Evolutionary conservation across 129 eudicot genomes (phyloP).

Genomic region (Silybum marianum): DNA sequence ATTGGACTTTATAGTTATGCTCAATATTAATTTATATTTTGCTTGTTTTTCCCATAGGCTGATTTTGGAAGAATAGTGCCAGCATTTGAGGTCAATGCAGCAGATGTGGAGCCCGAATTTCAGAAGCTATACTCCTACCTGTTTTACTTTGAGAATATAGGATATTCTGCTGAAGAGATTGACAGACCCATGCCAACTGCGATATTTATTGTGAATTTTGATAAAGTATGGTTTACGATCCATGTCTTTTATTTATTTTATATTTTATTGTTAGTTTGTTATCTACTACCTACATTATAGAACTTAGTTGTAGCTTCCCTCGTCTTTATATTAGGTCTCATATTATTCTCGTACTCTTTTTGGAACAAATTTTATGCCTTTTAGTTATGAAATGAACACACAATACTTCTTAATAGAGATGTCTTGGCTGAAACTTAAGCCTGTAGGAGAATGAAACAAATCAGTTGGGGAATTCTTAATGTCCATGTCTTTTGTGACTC

Average conservation of each 20-base stretch:
- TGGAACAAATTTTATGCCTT: conserved; percentile 9
- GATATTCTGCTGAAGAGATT: conserved; percentile 50
- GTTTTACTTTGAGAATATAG: conserved; percentile 70
- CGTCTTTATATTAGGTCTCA: background rate
- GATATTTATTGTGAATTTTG: conserved; percentile 83
- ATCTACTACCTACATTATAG: background rate
- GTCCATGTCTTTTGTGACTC: conserved; percentile 8
- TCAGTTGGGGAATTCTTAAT: background rate
- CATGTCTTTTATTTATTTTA: background rate
- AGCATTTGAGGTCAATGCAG: conserved; percentile 76
- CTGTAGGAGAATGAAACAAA: conserved; percentile 1
- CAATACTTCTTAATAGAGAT: background rate
- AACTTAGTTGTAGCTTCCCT: conserved; percentile 6
- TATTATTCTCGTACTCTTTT: background rate
- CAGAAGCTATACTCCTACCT: conserved; percentile 80
- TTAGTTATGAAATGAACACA: conserved; percentile 5
- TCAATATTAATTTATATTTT: conserved; percentile 21
- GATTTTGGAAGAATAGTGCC: conserved; percentile 97
- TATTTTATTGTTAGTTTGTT: conserved; percentile 55
- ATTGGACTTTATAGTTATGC: background rate
- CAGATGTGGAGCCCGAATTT: conserved; percentile 72
- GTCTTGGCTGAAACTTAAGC: conserved; percentile 13
- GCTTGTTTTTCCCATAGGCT: conserved; percentile 57
- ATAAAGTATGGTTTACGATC: conserved; percentile 62
- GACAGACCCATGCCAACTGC: conserved; percentile 79